These are phyloP conservation scores for Scheffersomyces ergatensis DNA, from an alignment of 805 yeast species.

Conservation along the genomic window DNA sequence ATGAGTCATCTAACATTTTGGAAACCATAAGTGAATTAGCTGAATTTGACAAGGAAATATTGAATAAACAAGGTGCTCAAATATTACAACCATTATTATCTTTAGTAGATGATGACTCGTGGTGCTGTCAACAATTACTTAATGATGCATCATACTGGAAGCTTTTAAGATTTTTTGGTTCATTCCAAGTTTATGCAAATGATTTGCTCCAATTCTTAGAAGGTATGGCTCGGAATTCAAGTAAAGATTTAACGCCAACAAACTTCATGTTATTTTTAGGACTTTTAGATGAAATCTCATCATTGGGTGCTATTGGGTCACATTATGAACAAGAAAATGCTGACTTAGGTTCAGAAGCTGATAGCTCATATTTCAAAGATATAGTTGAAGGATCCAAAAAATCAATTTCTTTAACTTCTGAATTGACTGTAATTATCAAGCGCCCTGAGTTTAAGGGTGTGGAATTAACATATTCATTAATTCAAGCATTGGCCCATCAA, in stretches of 20 bases:
- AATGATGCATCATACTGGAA: slow-evolving; percentile 51
- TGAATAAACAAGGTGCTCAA: slow-evolving; percentile 43
- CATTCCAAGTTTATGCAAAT: slow-evolving; percentile 40
- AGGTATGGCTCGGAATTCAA: slow-evolving; percentile 28
- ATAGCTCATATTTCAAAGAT: slow-evolving; percentile 48
- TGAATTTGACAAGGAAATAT: slow-evolving; percentile 40
- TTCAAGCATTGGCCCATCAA: slow-evolving; percentile 85
- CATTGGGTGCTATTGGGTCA: slow-evolving; percentile 77
- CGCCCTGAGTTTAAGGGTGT: slow-evolving; percentile 31
- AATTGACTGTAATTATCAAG: slow-evolving; percentile 38
- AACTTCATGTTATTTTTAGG: slow-evolving; percentile 71
- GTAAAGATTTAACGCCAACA: slow-evolving; percentile 37
- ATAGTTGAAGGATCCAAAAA: slow-evolving; percentile 57
- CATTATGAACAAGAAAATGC: slow-evolving; percentile 70
- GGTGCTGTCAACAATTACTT: slow-evolving; percentile 38
- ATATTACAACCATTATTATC: slow-evolving; percentile 49
- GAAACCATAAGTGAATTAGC: slow-evolving; percentile 4
- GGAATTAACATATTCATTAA: slow-evolving; percentile 53
- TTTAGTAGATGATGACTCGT: slow-evolving; percentile 41
- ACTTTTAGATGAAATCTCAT: slow-evolving; percentile 72
- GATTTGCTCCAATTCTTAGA: slow-evolving; percentile 49
- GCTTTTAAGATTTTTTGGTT: slow-evolving; percentile 46
- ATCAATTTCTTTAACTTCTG: slow-evolving; percentile 61
- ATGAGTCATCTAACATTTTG: slow-evolving; percentile 14
- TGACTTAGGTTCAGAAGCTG: slow-evolving; percentile 29